Conservation (phyloP, 345 rosid genomes). For the Rhodamnia rubescens region DNA sequence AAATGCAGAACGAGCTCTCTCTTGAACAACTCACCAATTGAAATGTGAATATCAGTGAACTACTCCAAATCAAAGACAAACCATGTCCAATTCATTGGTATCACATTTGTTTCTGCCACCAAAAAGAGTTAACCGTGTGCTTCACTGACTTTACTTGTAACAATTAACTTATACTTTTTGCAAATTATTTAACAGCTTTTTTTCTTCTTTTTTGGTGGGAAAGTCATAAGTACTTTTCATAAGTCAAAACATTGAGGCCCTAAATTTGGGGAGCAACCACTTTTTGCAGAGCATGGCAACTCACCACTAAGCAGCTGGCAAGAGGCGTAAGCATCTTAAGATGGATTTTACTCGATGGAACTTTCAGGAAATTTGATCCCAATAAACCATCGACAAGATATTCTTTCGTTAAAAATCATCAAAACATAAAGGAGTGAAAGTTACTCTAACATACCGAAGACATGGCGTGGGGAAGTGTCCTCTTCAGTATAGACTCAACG, state of each 20-base stretch:
- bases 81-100: not conserved
- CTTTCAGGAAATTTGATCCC: not conserved
- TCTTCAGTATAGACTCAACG: slow-evolving; percentile 75
- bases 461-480: slow-evolving; percentile 97
- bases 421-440: not conserved
- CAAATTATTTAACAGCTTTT: not conserved
- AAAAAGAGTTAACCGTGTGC: not conserved
- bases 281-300: not conserved
- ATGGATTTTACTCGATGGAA: not conserved
- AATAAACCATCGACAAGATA: not conserved
- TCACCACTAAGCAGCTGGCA: not conserved
- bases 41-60: not conserved
- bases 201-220: not conserved
- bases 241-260: not conserved
- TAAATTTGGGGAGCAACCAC: not conserved
- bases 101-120: not conserved
- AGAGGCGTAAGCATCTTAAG: not conserved
- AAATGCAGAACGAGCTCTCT: not conserved
- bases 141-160: not conserved
- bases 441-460: slow-evolving; percentile 35
- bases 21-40: not conserved
- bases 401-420: not conserved
- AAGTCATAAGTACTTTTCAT: not conserved
- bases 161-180: not conserved
- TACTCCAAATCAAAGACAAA: not conserved